Percentiles rank a stretch among this genome's conserved stretches.
These are phyloP conservation scores for Calonectria pseudoturangicola DNA, from an alignment of 2,329 filamentous ascomycete genomes.

Conservation along the genomic window DNA sequence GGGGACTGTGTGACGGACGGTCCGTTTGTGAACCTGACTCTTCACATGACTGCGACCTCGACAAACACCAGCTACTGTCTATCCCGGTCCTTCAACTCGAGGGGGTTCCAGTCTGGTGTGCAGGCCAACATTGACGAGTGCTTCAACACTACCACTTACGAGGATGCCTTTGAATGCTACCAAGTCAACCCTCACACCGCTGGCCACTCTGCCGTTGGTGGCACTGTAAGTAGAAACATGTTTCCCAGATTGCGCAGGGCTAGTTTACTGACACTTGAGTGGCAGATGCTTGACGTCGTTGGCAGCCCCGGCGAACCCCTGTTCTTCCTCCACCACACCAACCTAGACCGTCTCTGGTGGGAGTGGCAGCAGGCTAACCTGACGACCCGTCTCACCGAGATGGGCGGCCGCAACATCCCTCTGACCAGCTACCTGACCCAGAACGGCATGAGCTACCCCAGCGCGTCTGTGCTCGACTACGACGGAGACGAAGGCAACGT, in stretches of 20 bases:
- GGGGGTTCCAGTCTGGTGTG: slow-evolving; percentile 26
- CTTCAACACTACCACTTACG: slow-evolving; percentile 29
- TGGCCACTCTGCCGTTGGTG: slow-evolving; percentile 37
- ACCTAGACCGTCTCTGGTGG: slow-evolving; percentile 46
- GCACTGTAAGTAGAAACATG: slow-evolving; percentile 27
- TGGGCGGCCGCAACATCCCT: slow-evolving; percentile 56
- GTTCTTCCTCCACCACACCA: slow-evolving; percentile 42
- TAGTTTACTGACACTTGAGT: background rate
- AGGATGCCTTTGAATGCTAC: slow-evolving; percentile 39
- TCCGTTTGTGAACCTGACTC: slow-evolving; percentile 35
- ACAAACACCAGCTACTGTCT: slow-evolving; percentile 28
- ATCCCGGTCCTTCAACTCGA: slow-evolving; percentile 25
- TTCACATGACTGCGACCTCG: slow-evolving; percentile 27
- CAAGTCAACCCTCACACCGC: slow-evolving; percentile 34
- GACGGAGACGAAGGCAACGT: slow-evolving; percentile 37
- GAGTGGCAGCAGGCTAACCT: slow-evolving; percentile 46
- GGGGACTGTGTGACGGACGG: slow-evolving; percentile 37
- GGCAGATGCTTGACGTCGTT: slow-evolving; percentile 34
- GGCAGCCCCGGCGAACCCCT: slow-evolving; percentile 39
- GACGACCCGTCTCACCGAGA: slow-evolving; percentile 40
- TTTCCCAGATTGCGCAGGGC: background rate
- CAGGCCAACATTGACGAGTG: slow-evolving; percentile 37
- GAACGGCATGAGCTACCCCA: slow-evolving; percentile 32
- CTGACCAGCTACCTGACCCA: slow-evolving; percentile 20
- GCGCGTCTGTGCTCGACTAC: slow-evolving; percentile 31